Conservation (phyloP, 169 alveolate species). For the Plasmodium gallinaceum region DNA sequence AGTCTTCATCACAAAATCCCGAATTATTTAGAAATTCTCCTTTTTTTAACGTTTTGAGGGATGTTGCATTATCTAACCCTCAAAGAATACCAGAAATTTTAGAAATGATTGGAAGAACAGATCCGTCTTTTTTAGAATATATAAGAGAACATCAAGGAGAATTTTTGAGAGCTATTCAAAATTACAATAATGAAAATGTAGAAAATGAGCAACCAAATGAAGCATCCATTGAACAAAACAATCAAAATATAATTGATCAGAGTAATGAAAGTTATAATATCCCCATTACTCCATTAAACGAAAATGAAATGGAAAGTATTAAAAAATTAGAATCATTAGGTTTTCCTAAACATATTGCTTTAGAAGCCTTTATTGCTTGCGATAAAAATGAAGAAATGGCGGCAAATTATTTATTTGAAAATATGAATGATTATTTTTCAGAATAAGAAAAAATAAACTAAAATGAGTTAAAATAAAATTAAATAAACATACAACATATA, state of each 20-base stretch:
- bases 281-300: slow-evolving; percentile 87
- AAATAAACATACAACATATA: too few relatives aligned
- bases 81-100: slow-evolving; percentile 89
- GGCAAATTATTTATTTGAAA: slow-evolving; percentile 91
- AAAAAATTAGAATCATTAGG: slow-evolving; percentile 92
- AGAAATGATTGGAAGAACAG: slow-evolving; percentile 87
- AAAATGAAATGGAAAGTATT: slow-evolving; percentile 91
- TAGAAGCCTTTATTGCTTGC: slow-evolving; percentile 97
- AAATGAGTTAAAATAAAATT: not conserved
- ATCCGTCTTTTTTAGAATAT: slow-evolving; percentile 89
- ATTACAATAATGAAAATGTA: slow-evolving; percentile 61
- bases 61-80: slow-evolving; percentile 92
- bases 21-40: slow-evolving; percentile 86
- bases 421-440: slow-evolving; percentile 83
- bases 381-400: slow-evolving; percentile 96
- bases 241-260: slow-evolving; percentile 17
- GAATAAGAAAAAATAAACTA: slow-evolving; percentile 31
- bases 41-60: slow-evolving; percentile 87
- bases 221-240: not conserved
- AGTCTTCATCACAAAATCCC: slow-evolving; percentile 16
- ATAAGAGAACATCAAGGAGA: slow-evolving; percentile 91
- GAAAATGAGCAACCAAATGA: slow-evolving; percentile 34
- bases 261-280: slow-evolving; percentile 47
- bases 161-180: slow-evolving; percentile 82
- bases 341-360: slow-evolving; percentile 93